Evolutionary conservation across 2,329 filamentous ascomycete genomes (phyloP), one percentile per base, ranked within the genome.

Genomic region (Hawksworthiomyces lignivorus): DNA sequence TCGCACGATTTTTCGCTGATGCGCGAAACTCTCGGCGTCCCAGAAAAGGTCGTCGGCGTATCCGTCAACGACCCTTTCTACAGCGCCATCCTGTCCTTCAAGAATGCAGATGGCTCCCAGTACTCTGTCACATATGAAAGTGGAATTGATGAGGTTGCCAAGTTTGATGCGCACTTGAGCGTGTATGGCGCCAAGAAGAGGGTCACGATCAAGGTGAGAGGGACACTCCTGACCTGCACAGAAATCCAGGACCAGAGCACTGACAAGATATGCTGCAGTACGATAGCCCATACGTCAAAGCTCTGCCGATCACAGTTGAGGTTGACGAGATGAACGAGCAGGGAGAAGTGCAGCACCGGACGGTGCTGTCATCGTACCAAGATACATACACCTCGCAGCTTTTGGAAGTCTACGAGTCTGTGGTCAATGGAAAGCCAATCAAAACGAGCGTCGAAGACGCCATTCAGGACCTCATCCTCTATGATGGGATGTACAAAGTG

Each of bases 231-330:
- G n/a, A n/a, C n/a, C 12, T 26, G 24, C 24, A 26, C 12, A 26
- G 8, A 12, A 26, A 26, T 26, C 24, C 24, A 12, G 24, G 32
- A 35, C 3, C 17, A 4, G 24, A 26, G 20, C 7, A 29, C 11
- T 19, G 17, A 20, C 26, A 29, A 3, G 2, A 61, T 80, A 11
- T 54, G 29, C 36, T 20, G 4, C 19, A 70, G 30, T 77, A 73
- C 48, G 72, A 80, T 41, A 71, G 73, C 1, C 76, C 76, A 0
- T 77, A 70, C 43, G 61, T 77, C 15, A 75, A 75, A 48, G 73
- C 67, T 0, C 55, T 77, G 2, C 69, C 70, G 0, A 68, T 74
- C 21, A 68, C 60, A 3, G 22, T 40, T 21, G 20, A 40, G 9
- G 22, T 40, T 5, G 22, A 40, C 15, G 52, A 54, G 4, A 56